Conservation (phyloP, 768 basidiomycete species). For the Russula vinacea region DNA sequence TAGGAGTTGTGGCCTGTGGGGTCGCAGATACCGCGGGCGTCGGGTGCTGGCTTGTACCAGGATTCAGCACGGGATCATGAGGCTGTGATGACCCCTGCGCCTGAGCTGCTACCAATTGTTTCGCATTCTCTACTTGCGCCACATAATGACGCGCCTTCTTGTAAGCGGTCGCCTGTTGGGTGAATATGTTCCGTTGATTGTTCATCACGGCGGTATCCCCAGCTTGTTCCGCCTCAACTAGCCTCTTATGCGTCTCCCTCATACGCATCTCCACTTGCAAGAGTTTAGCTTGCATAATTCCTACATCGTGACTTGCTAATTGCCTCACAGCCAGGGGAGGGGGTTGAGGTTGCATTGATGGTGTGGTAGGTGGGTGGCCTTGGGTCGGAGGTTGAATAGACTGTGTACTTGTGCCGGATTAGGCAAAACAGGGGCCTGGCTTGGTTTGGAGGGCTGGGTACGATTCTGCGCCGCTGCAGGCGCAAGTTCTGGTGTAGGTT, state of each 20-base stretch:
- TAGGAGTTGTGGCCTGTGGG: constrained; percentile 10
- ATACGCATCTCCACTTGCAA: constrained; percentile 19
- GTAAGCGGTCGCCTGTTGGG: constrained; percentile 1
- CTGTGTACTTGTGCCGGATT: constrained; percentile 10
- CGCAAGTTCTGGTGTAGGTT: constrained; percentile 13
- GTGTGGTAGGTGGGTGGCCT: background rate
- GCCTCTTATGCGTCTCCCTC: constrained; percentile 2
- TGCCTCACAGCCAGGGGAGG: constrained; percentile 3
- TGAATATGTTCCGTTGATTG: background rate
- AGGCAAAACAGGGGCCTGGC: constrained; percentile 4
- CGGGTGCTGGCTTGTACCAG: constrained; percentile 11
- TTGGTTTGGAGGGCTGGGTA: constrained; percentile 4
- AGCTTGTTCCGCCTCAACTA: background rate
- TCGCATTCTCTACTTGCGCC: background rate
- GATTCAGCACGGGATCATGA: constrained; percentile 5
- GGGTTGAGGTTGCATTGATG: constrained; percentile 5
- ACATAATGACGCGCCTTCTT: constrained; percentile 12
- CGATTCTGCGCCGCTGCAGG: constrained; percentile 7
- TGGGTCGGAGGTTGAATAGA: constrained; percentile 9
- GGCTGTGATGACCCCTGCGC: constrained; percentile 18
- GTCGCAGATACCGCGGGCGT: constrained; percentile 13
- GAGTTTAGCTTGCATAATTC: constrained; percentile 14
- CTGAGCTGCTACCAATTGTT: constrained; percentile 7
- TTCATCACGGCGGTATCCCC: constrained; percentile 15
- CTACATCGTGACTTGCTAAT: constrained; percentile 8